Evolutionary conservation across 164 flowering plant genomes (phyloP), one percentile per base, ranked within the genome.

Genomic region (Magnolia changhungtana): DNA sequence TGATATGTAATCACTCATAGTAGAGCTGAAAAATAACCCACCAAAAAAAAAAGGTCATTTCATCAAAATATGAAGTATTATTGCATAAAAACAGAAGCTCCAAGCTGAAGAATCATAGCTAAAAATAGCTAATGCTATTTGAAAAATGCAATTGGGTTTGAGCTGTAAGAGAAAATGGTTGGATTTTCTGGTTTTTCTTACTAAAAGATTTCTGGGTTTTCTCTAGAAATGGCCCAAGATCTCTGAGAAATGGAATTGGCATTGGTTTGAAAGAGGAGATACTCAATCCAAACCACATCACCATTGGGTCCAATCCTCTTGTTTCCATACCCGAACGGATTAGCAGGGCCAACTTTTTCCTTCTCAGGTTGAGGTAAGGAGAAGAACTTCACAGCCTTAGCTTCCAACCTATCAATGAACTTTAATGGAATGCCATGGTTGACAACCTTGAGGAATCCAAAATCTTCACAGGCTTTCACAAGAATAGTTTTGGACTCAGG

Each of bases 201-300:
- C 98, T 92, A 51, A 79, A 90, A 86, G 20, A 18, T 31, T 50
- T 80, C n/a, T n/a, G n/a, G n/a, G n/a, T n/a, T n/a, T n/a, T n/a
- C n/a, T n/a, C n/a, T n/a, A n/a, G n/a, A n/a, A 81, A 88, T 76
- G 77, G 75, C 49, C 10, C 63, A 71, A 3, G 80, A 77, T 20
- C 70, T 78, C 31, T 77, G 82, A 71, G 86, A 83, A 67, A 77
- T 50, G 77, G 78, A 45, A 2, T 87, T 80, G 63, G 85, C 86
- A 58, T 85, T 85, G 75, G 87, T 74, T 72, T 77, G 81, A 75
- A 91, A 79, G 77, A 95, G 88, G 49, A 95, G 87, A 77, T 91
- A 95, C 64, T 95, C 98, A 75, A 95, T 73, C 99, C 98, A 93
- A 27, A 98, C 99, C 49, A 92, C 88, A 81, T 95, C 99, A 8